Evolutionary conservation across 2,329 filamentous ascomycete species (phyloP).

Genomic region (Fusarium liriodendri): DNA sequence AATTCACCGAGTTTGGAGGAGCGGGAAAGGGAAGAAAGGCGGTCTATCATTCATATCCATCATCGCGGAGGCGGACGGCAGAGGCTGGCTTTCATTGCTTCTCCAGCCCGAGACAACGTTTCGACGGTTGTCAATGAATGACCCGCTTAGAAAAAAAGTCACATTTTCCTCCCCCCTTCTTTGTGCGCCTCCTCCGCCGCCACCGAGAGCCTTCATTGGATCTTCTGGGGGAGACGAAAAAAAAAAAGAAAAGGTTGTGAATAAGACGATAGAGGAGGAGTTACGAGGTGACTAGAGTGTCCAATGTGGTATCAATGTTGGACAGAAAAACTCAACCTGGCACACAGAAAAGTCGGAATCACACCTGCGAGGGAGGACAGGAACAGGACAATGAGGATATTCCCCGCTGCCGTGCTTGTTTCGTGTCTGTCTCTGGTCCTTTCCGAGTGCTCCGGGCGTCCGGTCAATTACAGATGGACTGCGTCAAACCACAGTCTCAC

Average conservation of each 20-base stretch:
- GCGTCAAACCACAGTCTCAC: constrained; percentile 23
- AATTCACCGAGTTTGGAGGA: neutral
- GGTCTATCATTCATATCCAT: neutral
- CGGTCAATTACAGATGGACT: constrained; percentile 17
- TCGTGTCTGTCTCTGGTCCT: constrained; percentile 7
- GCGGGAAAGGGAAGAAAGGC: neutral
- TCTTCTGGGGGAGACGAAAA: neutral
- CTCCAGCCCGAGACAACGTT: constrained; percentile 18
- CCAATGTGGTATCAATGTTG: constrained; percentile 12
- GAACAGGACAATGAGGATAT: constrained; percentile 11
- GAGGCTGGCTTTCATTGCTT: constrained; percentile 15
- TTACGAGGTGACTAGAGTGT: neutral
- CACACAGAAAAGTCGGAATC: neutral
- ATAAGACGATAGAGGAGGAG: neutral
- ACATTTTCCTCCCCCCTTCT: neutral
- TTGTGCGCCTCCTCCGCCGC: constrained; percentile 25
- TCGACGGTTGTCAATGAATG: constrained; percentile 2
- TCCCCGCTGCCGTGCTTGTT: constrained; percentile 26
- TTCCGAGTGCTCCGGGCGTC: constrained; percentile 11
- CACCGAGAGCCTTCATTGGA: constrained; percentile 12
- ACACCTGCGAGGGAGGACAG: neutral
- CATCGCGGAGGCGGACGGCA: constrained; percentile 15
- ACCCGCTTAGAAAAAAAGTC: neutral
- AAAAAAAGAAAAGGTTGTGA: neutral
- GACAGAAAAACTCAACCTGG: constrained; percentile 13